These are phyloP conservation scores for Wilcoxina mikolae DNA, from an alignment of 495 filamentous ascomycete genomes.

Conservation along the genomic window DNA sequence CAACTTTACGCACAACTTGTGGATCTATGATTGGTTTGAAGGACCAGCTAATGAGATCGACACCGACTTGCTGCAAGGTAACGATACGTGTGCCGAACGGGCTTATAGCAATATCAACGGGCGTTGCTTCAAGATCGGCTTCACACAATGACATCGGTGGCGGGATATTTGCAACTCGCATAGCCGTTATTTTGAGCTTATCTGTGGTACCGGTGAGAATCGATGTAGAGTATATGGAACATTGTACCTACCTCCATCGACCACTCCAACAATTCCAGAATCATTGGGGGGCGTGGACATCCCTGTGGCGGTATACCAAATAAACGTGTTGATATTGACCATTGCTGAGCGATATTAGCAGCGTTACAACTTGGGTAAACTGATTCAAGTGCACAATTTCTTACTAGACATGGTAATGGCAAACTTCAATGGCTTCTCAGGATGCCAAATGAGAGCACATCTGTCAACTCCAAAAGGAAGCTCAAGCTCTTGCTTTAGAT, in stretches of 20 bases:
- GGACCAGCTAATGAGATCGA: conserved; percentile 53
- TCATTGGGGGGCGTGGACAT: conserved; percentile 59
- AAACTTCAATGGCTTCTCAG: conserved; percentile 51
- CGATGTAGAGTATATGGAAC: not conserved
- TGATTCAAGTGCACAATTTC: not conserved
- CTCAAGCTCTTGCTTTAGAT: conserved; percentile 80
- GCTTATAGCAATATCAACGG: conserved; percentile 61
- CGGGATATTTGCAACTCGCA: conserved; percentile 69
- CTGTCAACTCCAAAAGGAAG: not conserved
- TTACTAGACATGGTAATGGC: not conserved
- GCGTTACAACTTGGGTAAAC: not conserved
- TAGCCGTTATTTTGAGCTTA: conserved; percentile 67
- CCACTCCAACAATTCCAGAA: conserved; percentile 67
- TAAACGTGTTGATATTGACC: conserved; percentile 52
- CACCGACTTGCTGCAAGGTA: conserved; percentile 47
- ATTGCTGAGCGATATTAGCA: conserved; percentile 28
- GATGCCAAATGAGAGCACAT: conserved; percentile 51
- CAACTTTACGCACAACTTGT: not conserved
- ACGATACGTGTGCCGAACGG: conserved; percentile 51
- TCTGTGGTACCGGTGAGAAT: conserved; percentile 28
- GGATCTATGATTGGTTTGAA: conserved; percentile 16
- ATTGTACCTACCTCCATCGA: conserved; percentile 55
- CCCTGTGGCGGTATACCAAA: conserved; percentile 50
- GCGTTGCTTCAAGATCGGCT: conserved; percentile 44
- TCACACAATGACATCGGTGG: conserved; percentile 85